Percentiles rank a stretch among this genome's conserved stretches.
Evolutionary conservation across 2,329 filamentous ascomycete species (phyloP).

Genomic region (Monosporascus sp.): DNA sequence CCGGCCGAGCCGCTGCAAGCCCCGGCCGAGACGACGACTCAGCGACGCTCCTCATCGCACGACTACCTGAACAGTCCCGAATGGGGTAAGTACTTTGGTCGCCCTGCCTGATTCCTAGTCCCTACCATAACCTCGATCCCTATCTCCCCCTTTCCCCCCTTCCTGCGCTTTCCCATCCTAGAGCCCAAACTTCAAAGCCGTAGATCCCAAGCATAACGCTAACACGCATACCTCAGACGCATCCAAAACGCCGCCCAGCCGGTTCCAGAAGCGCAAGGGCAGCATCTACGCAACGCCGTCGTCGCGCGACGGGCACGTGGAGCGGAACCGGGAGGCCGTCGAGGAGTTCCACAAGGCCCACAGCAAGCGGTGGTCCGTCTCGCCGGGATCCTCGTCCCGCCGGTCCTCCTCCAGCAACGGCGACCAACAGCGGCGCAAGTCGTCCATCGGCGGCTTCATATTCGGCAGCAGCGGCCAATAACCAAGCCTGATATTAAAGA

Average conservation of each 20-base stretch:
- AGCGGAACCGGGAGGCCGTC: constrained; percentile 47
- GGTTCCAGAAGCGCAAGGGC: constrained; percentile 65
- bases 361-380: constrained; percentile 41
- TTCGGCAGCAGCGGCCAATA: background rate
- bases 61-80: constrained; percentile 35
- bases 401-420: background rate
- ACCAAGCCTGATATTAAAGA: too few species aligned
- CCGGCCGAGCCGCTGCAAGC: constrained; percentile 6
- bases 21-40: constrained; percentile 14
- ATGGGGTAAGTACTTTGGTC: constrained; percentile 37
- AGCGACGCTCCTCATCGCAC: constrained; percentile 27
- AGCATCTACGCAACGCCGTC: constrained; percentile 63
- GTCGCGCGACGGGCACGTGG: constrained; percentile 60
- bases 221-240: constrained; percentile 42
- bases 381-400: constrained; percentile 24
- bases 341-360: constrained; percentile 58
- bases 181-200: constrained; percentile 3
- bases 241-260: constrained; percentile 60
- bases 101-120: background rate
- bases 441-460: background rate
- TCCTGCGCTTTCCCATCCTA: constrained; percentile 1
- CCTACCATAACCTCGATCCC: background rate
- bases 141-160: too few species aligned
- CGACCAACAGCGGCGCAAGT: constrained; percentile 7
- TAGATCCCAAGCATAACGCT: background rate